A percentile compares a stretch with the other conserved stretches of the same genome.
These are phyloP conservation scores for Arabidopsis thaliana DNA, from an alignment of 345 rosid species.

Conservation along the genomic window TAIR10.1 NC_003076.8:7280001-7280500, in stretches of 20 bases:
- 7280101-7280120: conserved; percentile 2
- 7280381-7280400: background rate
- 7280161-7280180: background rate
- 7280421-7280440: background rate
- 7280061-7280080: conserved; percentile 39
- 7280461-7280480: background rate
- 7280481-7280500: conserved; percentile 18
- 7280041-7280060: conserved; percentile 7
- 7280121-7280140: background rate
- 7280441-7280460: background rate
- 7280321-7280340: background rate
- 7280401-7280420: background rate
- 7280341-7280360: background rate
- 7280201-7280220: too few relatives aligned
- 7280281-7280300: background rate
- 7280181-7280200: too few relatives aligned
- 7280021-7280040: conserved; percentile 28
- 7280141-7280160: background rate
- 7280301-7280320: background rate
- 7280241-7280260: background rate
- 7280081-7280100: conserved; percentile 12
- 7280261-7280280: background rate
- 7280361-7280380: background rate
- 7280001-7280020: background rate
- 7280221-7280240: background rate